These are phyloP conservation scores for Colletotrichum truncatum DNA, from an alignment of 2,329 filamentous ascomycete genomes.

Conservation along the genomic window DNA sequence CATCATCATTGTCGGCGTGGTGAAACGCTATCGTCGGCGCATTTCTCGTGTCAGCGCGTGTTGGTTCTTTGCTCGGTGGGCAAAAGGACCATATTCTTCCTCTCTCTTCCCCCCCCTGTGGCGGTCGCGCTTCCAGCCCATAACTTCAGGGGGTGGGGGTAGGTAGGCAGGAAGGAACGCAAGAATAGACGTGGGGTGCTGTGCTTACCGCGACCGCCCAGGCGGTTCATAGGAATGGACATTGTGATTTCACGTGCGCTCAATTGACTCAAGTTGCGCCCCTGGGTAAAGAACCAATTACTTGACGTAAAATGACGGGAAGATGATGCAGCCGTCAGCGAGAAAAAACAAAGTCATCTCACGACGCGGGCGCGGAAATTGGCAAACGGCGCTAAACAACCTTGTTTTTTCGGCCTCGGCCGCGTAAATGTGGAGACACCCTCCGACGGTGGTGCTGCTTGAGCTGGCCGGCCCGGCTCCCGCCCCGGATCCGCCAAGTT, in stretches of 20 bases:
- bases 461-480: constrained; percentile 9
- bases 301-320: background rate
- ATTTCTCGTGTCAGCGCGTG: background rate
- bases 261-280: background rate
- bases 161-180: background rate
- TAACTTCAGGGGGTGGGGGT: background rate
- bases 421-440: constrained; percentile 3
- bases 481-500: background rate
- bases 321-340: background rate
- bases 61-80: background rate
- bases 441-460: background rate
- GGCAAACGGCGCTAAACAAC: constrained; percentile 27
- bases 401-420: constrained; percentile 29
- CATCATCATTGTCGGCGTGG: constrained; percentile 70
- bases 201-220: constrained; percentile 32
- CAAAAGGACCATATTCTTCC: no score
- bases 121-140: constrained; percentile 16
- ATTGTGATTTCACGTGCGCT: background rate
- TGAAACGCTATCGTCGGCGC: constrained; percentile 72
- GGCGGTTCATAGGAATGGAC: constrained; percentile 32
- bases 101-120: background rate
- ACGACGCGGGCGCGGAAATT: constrained; percentile 6
- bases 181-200: background rate
- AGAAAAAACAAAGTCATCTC: background rate
- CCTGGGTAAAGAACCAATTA: background rate